Evolutionary conservation across 106 monocot species (phyloP).

Genomic region (Triglochin maritima): DNA sequence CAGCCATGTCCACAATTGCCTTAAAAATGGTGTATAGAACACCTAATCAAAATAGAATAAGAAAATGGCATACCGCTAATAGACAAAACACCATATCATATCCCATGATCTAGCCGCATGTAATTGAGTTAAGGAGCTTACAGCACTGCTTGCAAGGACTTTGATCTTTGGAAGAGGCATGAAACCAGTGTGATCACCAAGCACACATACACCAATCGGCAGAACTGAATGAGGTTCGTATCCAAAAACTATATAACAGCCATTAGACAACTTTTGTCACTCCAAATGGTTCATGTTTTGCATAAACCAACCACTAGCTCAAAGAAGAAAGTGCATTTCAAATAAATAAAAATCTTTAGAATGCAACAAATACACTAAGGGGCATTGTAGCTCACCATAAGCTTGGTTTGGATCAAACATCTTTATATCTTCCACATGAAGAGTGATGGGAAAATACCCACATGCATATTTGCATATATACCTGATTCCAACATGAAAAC

Average conservation of each 20-base stretch:
- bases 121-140: conserved; percentile 20
- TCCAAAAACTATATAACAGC: conserved; percentile 55
- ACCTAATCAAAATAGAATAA: conserved; percentile 29
- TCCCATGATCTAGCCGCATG: not conserved
- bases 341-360: too few relatives aligned
- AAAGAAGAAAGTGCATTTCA: too few relatives aligned
- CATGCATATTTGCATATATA: conserved; percentile 59
- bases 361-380: too few relatives aligned
- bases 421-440: conserved; percentile 68
- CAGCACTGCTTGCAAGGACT: conserved; percentile 92
- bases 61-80: not conserved
- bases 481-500: conserved; percentile 14
- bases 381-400: conserved; percentile 37
- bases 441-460: conserved; percentile 77
- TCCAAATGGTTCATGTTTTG: too few relatives aligned
- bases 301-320: too few relatives aligned
- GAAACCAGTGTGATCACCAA: conserved; percentile 58
- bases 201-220: conserved; percentile 50
- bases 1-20: conserved; percentile 92
- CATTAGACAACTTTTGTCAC: too few relatives aligned
- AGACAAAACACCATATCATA: not conserved
- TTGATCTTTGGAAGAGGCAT: conserved; percentile 82
- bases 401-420: conserved; percentile 65
- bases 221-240: conserved; percentile 93
- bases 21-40: conserved; percentile 77